A percentile compares a stretch with the other conserved stretches of the same genome.
phyloP scores from a whole-genome alignment of 2,329 filamentous ascomycete species.

The Colletotrichum sp. region DNA sequence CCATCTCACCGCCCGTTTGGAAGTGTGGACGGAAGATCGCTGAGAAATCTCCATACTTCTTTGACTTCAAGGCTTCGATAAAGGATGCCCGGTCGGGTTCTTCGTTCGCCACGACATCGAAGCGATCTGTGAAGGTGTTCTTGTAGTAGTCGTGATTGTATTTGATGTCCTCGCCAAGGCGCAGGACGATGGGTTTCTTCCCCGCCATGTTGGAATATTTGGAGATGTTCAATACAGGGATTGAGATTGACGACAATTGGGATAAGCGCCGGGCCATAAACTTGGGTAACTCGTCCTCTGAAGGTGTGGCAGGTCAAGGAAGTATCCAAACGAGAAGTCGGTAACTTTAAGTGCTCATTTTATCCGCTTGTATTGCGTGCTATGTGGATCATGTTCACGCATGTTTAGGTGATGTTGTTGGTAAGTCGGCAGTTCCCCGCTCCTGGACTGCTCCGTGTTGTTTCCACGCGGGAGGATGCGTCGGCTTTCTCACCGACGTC shows the following conservation, averaged over 20 bases:
- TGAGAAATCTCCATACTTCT: constrained; percentile 31
- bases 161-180: constrained; percentile 51
- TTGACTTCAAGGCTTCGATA: constrained; percentile 43
- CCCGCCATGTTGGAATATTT: neutral
- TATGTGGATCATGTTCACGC: neutral
- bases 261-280: neutral
- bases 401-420: neutral
- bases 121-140: constrained; percentile 40
- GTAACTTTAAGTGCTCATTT: neutral
- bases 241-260: neutral
- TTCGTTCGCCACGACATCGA: constrained; percentile 44
- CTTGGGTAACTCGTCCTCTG: neutral
- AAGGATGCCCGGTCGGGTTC: constrained; percentile 41
- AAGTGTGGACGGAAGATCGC: constrained; percentile 63
- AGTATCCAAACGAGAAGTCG: neutral
- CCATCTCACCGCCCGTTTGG: constrained; percentile 68
- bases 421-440: neutral
- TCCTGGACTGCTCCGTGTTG: neutral
- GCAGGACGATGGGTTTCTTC: constrained; percentile 41
- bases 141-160: constrained; percentile 49
- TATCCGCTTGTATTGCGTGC: neutral
- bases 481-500: constrained; percentile 11
- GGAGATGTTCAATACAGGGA: neutral
- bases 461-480: neutral
- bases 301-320: neutral